phyloP scores from a whole-genome alignment of 768 basidiomycete species.

The Phylloporus arenicola region DNA sequence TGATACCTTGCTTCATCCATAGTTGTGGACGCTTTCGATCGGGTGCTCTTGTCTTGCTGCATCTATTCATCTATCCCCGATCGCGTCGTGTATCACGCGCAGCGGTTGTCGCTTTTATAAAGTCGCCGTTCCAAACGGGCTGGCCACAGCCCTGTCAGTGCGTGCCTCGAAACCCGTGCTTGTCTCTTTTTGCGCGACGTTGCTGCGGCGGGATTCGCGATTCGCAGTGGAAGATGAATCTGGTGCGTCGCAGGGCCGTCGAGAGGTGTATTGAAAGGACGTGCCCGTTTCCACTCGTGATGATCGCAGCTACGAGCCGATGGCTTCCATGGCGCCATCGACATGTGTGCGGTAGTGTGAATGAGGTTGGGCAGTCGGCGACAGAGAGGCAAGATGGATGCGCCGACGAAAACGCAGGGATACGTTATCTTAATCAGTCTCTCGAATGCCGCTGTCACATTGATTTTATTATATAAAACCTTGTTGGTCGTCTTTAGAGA shows the following conservation, averaged over 20 bases:
- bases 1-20: too few species aligned
- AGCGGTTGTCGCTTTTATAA: neutral
- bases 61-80: neutral
- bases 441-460: neutral
- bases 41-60: neutral
- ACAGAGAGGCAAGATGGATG: neutral
- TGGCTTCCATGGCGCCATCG: neutral
- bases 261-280: neutral
- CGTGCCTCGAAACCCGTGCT: neutral
- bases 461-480: neutral
- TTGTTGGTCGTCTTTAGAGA: neutral
- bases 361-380: neutral
- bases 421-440: neutral
- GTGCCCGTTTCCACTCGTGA: neutral
- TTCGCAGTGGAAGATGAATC: neutral
- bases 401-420: conserved; percentile 1
- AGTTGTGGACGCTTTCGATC: neutral
- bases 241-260: neutral
- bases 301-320: neutral
- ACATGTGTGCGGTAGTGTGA: neutral
- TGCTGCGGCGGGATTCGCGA: neutral
- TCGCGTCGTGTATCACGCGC: neutral
- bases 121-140: conserved; percentile 1
- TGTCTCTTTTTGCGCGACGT: neutral
- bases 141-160: neutral